These are phyloP conservation scores for slime mould (Dictyostelium discoideum) DNA, from an alignment of 78 protist species.

Conservation along the genomic window dicty_2.7 NC_007091.3:4009001-4009500, in stretches of 20 bases:
- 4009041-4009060: conserved; percentile 18
- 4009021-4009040: not conserved
- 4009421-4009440: not conserved
- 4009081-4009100: not conserved
- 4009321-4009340: not conserved
- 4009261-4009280: not conserved
- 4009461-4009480: not conserved
- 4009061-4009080: conserved; percentile 1
- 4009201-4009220: not conserved
- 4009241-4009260: not conserved
- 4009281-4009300: not conserved
- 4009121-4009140: conserved; percentile 19
- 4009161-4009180: not conserved
- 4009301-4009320: not conserved
- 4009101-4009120: not conserved
- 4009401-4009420: not conserved
- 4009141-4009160: not conserved
- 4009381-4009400: not conserved
- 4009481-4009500: not conserved
- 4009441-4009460: not conserved
- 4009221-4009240: not conserved
- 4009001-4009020: not conserved
- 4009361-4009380: not conserved
- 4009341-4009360: not conserved
- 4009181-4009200: not conserved